phyloP scores from a whole-genome alignment of 1,139 yeast species.

The Diutina mesorugosa region DNA sequence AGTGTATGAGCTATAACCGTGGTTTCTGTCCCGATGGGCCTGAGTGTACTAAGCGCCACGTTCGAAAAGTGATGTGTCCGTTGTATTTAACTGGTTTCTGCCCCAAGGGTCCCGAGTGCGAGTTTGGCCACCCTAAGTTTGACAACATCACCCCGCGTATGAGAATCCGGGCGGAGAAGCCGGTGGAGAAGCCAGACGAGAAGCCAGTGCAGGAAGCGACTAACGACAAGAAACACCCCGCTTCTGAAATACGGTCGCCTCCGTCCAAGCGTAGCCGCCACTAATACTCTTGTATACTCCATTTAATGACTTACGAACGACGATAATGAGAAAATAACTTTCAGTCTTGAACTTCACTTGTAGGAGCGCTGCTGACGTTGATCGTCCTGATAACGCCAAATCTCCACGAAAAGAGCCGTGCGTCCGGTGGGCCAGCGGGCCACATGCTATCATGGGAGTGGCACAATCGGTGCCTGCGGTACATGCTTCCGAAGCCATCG shows the following conservation, averaged over 20 bases:
- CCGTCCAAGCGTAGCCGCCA: background rate
- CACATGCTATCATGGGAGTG: no score
- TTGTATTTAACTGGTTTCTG: conserved; percentile 84
- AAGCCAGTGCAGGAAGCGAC: background rate
- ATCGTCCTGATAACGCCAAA: background rate
- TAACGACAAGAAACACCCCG: background rate
- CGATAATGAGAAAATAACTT: background rate
- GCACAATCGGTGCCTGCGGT: background rate
- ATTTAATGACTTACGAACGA: background rate
- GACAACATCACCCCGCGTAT: conserved; percentile 11
- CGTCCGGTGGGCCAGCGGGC: background rate
- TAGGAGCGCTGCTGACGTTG: background rate
- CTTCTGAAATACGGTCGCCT: background rate
- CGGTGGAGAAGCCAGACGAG: background rate
- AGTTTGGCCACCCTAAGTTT: conserved; percentile 45
- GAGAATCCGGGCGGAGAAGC: background rate
- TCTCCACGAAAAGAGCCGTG: background rate
- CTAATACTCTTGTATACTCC: background rate
- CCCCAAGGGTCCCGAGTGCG: conserved; percentile 60
- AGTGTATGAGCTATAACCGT: conserved; percentile 68
- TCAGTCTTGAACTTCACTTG: background rate
- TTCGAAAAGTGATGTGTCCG: conserved; percentile 70
- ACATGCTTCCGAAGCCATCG: background rate
- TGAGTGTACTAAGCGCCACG: conserved; percentile 70
- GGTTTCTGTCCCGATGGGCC: conserved; percentile 97